phyloP scores from a whole-genome alignment of 495 filamentous ascomycete species.

The Lepidopterella palustris region DNA sequence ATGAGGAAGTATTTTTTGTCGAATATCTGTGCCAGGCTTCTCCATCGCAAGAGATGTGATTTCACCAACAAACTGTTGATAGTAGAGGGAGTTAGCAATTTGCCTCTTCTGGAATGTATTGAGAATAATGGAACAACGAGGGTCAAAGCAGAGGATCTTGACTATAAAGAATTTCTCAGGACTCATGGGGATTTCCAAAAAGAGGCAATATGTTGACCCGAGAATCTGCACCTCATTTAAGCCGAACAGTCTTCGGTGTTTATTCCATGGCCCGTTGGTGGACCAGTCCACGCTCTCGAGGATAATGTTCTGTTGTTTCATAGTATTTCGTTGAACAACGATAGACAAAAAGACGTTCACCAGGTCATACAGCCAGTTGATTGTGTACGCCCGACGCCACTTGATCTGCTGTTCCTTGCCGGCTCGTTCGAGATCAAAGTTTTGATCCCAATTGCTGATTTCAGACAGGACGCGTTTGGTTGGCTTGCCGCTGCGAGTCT shows the following conservation, averaged over 20 bases:
- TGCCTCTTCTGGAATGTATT: too few species aligned
- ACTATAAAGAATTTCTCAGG: too few species aligned
- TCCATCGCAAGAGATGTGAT: slow-evolving; percentile 41
- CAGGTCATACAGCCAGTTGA: slow-evolving; percentile 49
- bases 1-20: slow-evolving; percentile 39
- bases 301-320: slow-evolving; percentile 30
- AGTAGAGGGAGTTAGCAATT: too few species aligned
- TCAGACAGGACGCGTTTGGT: slow-evolving; percentile 40
- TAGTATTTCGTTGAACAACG: slow-evolving; percentile 38
- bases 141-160: too few species aligned
- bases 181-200: too few species aligned
- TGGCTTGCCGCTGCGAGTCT: slow-evolving; percentile 41
- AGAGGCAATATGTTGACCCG: too few species aligned
- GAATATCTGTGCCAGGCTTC: slow-evolving; percentile 37
- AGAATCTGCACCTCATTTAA: too few species aligned
- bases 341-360: slow-evolving; percentile 41
- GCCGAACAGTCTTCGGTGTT: slow-evolving; percentile 38
- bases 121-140: too few species aligned
- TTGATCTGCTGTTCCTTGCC: slow-evolving; percentile 36
- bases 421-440: slow-evolving; percentile 37
- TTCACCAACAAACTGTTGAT: slow-evolving; percentile 37
- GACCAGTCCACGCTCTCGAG: slow-evolving; percentile 38
- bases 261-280: slow-evolving; percentile 24
- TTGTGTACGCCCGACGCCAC: slow-evolving; percentile 44
- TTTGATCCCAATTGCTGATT: slow-evolving; percentile 41